Base-by-base conservation (phyloP, 345 rosid genomes). In the Ceriops tagal region DNA sequence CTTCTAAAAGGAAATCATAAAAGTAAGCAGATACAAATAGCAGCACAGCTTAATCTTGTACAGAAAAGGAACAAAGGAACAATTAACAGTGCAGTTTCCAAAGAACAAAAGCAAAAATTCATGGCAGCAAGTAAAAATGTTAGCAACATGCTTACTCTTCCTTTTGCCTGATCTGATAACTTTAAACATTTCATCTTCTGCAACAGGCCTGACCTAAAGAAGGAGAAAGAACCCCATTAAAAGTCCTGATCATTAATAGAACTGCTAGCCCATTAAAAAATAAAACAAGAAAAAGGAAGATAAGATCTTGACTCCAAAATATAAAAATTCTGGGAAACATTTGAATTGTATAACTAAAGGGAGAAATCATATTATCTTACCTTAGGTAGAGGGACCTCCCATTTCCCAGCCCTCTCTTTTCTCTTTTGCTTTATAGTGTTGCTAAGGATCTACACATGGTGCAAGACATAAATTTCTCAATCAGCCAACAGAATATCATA, bases 181-280 rank as follows among this genome's bases (percentile, higher is more conserved):
- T 85, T 88, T 89, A 69, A 93, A 91, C 97, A 93, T 91, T 74
- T 93, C 99, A 78, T 95, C 99, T 79, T 95, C 99, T 20, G 99
- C 99, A 16, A 95, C 96, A 18, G 97, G 99, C 81, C 99, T 89
- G 20, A 92, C 98, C 98, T 95, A 81, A 35, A 84, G 63, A 56
- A 51, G 57, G 31, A 43, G 60, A 55, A 64, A 61, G 20, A 43
- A 35, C 26, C 68, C 56, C 35, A 75, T 75, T 39, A 53, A 24
- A 28, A 6, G n/a, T 52, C 53, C 35, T 61, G 67, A 59, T 15
- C 27, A 46, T 19, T 31, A 10, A 51, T 21, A 61, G 34, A 30
- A 20, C 18, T 9, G 18, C 49, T 13, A 43, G 18, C 18, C 18
- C 19, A 58, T 21, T 26, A 37, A 8, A 8, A 27, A 1, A 30